These are phyloP conservation scores for Claviceps humidiphila DNA, from an alignment of 2,329 filamentous ascomycete genomes.

Conservation along the genomic window DNA sequence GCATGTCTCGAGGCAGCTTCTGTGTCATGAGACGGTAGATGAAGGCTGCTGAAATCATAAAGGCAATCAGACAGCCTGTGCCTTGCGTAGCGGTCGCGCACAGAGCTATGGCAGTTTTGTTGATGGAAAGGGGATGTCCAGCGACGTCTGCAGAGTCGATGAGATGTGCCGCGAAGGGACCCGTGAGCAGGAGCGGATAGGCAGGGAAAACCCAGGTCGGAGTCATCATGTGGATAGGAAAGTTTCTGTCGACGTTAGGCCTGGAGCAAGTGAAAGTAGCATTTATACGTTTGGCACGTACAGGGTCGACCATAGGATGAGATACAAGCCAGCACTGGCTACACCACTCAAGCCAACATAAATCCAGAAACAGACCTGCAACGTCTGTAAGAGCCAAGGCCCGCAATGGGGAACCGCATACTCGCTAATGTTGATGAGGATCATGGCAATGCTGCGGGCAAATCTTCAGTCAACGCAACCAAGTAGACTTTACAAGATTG, in stretches of 20 bases:
- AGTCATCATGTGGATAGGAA: conserved; percentile 69
- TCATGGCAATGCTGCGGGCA: conserved; percentile 42
- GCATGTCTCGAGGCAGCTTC: conserved; percentile 62
- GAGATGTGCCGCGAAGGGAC: conserved; percentile 53
- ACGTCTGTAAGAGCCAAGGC: conserved; percentile 44
- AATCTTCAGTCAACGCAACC: neutral
- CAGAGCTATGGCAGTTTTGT: conserved; percentile 33
- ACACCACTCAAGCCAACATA: conserved; percentile 55
- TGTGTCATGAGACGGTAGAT: conserved; percentile 82
- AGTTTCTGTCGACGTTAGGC: conserved; percentile 22
- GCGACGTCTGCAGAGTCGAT: conserved; percentile 28
- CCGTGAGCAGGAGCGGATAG: conserved; percentile 66
- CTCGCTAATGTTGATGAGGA: conserved; percentile 66
- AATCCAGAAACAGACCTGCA: conserved; percentile 62
- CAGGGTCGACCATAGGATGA: conserved; percentile 55
- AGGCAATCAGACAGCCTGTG: conserved; percentile 41
- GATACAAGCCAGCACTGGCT: conserved; percentile 58
- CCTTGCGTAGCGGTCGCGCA: conserved; percentile 38
- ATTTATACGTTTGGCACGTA: conserved; percentile 15
- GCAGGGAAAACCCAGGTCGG: conserved; percentile 81
- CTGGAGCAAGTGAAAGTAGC: neutral
- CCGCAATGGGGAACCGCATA: conserved; percentile 55
- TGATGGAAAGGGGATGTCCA: conserved; percentile 7
- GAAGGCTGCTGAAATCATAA: conserved; percentile 77
- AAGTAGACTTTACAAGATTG: neutral